A percentile compares a stretch with the other conserved stretches of the same genome.
Evolutionary conservation across 345 rosid species (phyloP).

Genomic region (Passiflora organensis): DNA sequence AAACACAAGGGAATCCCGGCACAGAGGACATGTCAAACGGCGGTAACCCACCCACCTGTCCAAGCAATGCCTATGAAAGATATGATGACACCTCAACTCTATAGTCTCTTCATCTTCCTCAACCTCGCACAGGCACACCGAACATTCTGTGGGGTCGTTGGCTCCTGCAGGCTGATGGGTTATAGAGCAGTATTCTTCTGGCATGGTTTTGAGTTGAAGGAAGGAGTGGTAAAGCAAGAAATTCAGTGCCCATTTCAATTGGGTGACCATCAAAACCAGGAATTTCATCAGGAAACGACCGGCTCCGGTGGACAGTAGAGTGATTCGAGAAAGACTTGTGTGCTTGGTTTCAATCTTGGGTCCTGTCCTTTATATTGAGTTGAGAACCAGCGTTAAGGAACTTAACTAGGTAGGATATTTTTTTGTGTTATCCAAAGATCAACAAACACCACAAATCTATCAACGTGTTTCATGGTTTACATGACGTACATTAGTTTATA

Average conservation of each 20-base stretch:
- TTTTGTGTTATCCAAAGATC: no score
- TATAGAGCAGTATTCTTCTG: no score
- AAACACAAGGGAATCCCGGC: constrained; percentile 6
- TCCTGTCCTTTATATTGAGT: no score
- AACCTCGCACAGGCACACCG: constrained; percentile 5
- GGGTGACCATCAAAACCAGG: neutral
- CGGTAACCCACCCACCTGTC: constrained; percentile 10
- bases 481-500: no score
- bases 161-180: neutral
- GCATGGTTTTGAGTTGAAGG: neutral
- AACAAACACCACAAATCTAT: no score
- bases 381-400: no score
- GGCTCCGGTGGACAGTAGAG: no score
- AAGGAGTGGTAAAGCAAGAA: constrained; percentile 11
- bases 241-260: constrained; percentile 16
- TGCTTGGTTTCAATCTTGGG: no score
- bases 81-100: constrained; percentile 20
- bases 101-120: constrained; percentile 17
- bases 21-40: constrained; percentile 16
- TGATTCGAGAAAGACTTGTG: no score
- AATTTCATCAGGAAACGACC: constrained; percentile 8
- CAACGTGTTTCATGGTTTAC: no score
- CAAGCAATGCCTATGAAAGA: constrained; percentile 19
- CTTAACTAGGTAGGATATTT: no score
- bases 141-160: constrained; percentile 1